Percentiles rank a stretch among this genome's conserved stretches.
Evolutionary conservation across 2,329 filamentous ascomycete species (phyloP).

Genomic region (Penicillium sp.): DNA sequence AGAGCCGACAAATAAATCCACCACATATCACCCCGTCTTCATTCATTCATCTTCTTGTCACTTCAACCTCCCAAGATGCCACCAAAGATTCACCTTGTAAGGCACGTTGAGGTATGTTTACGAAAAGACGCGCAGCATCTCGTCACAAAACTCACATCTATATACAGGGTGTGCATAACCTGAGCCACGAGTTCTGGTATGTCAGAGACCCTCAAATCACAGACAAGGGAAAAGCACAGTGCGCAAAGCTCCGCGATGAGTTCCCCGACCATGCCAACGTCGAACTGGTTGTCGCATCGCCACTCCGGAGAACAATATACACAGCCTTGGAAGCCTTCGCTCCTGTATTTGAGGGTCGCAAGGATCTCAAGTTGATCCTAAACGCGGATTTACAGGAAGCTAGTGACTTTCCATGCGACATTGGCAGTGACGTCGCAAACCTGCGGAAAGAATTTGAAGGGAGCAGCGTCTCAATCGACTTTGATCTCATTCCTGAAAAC

Average conservation of each 20-base stretch:
- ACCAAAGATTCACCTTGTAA: slow-evolving; percentile 7
- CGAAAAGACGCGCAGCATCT: neutral
- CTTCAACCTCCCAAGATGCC: neutral
- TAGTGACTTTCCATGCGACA: slow-evolving; percentile 69
- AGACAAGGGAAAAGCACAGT: slow-evolving; percentile 68
- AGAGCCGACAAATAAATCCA: neutral
- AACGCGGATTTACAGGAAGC: slow-evolving; percentile 76
- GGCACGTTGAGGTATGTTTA: slow-evolving; percentile 9
- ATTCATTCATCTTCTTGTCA: neutral
- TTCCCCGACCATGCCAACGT: slow-evolving; percentile 65
- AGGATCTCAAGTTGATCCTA: slow-evolving; percentile 55
- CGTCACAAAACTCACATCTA: neutral
- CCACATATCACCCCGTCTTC: neutral
- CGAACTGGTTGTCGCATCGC: slow-evolving; percentile 70
- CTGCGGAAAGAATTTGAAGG: slow-evolving; percentile 60
- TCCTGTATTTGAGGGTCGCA: slow-evolving; percentile 43
- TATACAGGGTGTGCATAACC: slow-evolving; percentile 74
- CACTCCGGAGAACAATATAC: slow-evolving; percentile 72
- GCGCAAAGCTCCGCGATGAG: slow-evolving; percentile 55
- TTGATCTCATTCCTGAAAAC: slow-evolving; percentile 2
- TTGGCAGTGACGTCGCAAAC: slow-evolving; percentile 57
- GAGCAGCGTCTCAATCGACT: slow-evolving; percentile 57
- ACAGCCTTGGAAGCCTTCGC: slow-evolving; percentile 69
- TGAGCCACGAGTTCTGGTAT: slow-evolving; percentile 62
- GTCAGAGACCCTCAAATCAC: slow-evolving; percentile 74